Percentiles rank a stretch among this genome's conserved stretches.
phyloP scores from a whole-genome alignment of 2,329 filamentous ascomycete genomes.

The Venturia effusa region DNA sequence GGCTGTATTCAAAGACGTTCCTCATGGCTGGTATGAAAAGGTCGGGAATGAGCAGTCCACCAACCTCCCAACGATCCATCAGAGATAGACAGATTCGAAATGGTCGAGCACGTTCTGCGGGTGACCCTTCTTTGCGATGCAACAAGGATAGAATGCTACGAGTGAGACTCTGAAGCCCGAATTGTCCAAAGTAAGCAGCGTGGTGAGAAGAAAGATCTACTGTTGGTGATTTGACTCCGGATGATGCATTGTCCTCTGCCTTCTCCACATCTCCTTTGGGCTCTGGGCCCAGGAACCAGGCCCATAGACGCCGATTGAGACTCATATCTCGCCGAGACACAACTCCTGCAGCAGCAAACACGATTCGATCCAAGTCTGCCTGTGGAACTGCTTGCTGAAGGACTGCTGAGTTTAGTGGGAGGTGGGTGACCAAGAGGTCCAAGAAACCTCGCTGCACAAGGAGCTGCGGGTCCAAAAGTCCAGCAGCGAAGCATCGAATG shows the following conservation, averaged over 20 bases:
- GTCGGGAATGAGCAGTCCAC: conserved; percentile 75
- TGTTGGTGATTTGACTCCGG: conserved; percentile 39
- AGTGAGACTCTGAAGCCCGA: conserved; percentile 64
- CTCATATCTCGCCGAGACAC: conserved; percentile 92
- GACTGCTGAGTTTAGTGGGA: conserved; percentile 74
- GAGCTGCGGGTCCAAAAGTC: conserved; percentile 75
- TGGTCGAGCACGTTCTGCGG: conserved; percentile 65
- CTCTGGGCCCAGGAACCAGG: conserved; percentile 84
- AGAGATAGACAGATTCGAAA: conserved; percentile 88
- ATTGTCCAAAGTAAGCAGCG: conserved; percentile 63
- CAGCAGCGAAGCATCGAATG: conserved; percentile 83
- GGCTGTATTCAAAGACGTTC: conserved; percentile 67
- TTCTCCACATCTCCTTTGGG: conserved; percentile 29
- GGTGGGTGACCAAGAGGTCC: conserved; percentile 79
- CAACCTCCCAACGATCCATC: conserved; percentile 98
- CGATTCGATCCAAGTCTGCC: conserved; percentile 68
- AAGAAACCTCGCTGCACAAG: conserved; percentile 91
- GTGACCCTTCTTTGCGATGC: conserved; percentile 39
- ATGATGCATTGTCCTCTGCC: conserved; percentile 25
- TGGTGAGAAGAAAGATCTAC: conserved; percentile 35
- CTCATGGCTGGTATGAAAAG: conserved; percentile 79
- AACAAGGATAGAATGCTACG: conserved; percentile 71
- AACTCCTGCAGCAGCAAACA: conserved; percentile 75
- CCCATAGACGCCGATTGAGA: conserved; percentile 86
- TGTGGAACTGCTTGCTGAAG: conserved; percentile 63